Percentiles rank a stretch among this genome's conserved stretches.
Conservation (phyloP, 2,329 filamentous ascomycete genomes). For the Kalmusia sp. region DNA sequence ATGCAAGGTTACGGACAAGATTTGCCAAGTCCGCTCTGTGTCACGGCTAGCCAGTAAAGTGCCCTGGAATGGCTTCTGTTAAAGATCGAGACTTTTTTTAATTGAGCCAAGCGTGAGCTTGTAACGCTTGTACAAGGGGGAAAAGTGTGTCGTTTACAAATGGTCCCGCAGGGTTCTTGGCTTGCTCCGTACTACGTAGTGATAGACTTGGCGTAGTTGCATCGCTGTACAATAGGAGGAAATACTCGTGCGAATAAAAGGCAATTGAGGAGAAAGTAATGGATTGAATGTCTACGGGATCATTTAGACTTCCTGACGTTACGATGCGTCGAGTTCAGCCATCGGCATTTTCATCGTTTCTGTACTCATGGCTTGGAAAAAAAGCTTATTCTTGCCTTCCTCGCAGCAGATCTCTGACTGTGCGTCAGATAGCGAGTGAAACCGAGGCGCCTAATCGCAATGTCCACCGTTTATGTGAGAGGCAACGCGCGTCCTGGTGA, state of each 20-base stretch:
- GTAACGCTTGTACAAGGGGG: slow-evolving; percentile 15
- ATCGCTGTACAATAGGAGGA: too few species aligned
- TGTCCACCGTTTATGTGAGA: not conserved
- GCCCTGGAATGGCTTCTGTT: not conserved
- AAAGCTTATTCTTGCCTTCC: not conserved
- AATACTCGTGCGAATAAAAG: too few species aligned
- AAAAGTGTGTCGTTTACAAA: slow-evolving; percentile 3
- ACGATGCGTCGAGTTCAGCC: not conserved
- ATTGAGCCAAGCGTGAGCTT: slow-evolving; percentile 16
- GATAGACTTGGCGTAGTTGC: not conserved
- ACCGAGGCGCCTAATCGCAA: not conserved
- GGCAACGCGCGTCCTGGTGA: not conserved
- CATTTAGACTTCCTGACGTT: too few species aligned
- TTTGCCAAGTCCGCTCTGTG: slow-evolving; percentile 16
- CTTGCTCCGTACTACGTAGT: slow-evolving; percentile 9
- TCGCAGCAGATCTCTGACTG: not conserved
- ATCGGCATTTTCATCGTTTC: not conserved
- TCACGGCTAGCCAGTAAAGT: not conserved
- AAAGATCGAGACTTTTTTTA: not conserved
- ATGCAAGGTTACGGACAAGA: slow-evolving; percentile 13
- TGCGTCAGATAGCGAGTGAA: not conserved
- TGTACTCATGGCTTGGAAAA: not conserved
- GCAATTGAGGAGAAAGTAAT: not conserved
- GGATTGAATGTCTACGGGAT: not conserved
- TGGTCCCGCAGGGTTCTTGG: slow-evolving; percentile 15